phyloP scores from a whole-genome alignment of 306 rosid species.

The Glycine latifolia region DNA sequence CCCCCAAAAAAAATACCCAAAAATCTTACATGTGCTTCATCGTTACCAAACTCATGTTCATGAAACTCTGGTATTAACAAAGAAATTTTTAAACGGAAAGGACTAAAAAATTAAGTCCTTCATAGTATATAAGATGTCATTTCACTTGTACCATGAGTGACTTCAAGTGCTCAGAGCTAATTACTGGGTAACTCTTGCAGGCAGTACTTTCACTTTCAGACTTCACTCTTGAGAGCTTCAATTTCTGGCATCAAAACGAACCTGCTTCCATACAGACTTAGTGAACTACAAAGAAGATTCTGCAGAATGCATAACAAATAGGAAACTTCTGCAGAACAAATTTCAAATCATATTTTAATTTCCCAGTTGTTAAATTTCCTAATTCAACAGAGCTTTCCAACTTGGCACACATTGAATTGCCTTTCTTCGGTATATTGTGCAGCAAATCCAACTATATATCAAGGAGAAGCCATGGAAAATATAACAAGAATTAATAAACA shows the following conservation, averaged over 20 bases:
- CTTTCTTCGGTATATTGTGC: constrained; percentile 21
- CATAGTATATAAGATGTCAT: background rate
- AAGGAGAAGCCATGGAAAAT: constrained; percentile 12
- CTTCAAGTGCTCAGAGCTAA: background rate
- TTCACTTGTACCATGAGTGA: background rate
- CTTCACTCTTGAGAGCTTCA: background rate
- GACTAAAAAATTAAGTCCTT: background rate
- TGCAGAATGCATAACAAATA: too few relatives aligned
- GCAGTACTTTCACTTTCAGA: background rate
- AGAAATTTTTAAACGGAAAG: background rate
- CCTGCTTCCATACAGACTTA: background rate
- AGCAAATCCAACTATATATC: constrained; percentile 11
- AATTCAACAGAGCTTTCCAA: background rate
- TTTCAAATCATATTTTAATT: constrained; percentile 17
- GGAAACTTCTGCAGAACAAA: background rate
- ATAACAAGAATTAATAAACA: constrained; percentile 20
- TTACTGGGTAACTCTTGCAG: background rate
- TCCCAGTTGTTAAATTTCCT: background rate
- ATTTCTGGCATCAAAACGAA: constrained; percentile 37
- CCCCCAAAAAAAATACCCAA: too few relatives aligned
- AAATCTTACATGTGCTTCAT: background rate
- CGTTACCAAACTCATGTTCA: background rate
- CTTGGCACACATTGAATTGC: background rate
- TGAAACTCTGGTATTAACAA: too few relatives aligned
- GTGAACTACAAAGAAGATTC: background rate